Evolutionary conservation across 163 green algal species (phyloP).

Genomic region (Chlorella variabilis): DNA sequence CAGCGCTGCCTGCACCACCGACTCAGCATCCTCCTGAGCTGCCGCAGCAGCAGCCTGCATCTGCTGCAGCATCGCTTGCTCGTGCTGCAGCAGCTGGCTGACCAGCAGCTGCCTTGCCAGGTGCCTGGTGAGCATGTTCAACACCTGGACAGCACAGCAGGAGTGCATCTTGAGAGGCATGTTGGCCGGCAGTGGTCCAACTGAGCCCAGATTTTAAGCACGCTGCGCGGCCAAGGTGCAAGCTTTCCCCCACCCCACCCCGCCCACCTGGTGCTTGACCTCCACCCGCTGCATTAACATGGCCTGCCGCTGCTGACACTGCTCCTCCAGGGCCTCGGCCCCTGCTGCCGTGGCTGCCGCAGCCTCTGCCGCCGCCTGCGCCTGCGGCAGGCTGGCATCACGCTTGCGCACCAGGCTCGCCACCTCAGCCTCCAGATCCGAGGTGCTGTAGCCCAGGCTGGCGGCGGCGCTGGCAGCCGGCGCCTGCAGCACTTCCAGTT

Average conservation of each 20-base stretch:
- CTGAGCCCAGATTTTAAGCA: too few species aligned
- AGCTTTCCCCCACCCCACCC: neutral
- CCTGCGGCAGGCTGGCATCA: neutral
- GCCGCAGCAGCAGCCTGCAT: neutral
- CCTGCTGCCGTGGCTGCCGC: neutral
- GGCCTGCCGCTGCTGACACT: neutral
- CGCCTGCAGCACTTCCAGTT: constrained; percentile 17
- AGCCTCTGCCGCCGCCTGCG: neutral
- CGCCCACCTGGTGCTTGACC: constrained; percentile 25
- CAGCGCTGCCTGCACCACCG: neutral
- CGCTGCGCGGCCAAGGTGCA: neutral
- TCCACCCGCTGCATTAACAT: constrained; percentile 8
- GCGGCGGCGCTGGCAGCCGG: neutral
- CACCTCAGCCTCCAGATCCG: constrained; percentile 12
- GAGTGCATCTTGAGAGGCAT: too few species aligned
- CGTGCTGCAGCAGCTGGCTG: neutral
- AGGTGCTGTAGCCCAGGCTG: constrained; percentile 6
- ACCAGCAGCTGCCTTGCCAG: constrained; percentile 23
- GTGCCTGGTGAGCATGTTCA: constrained; percentile 18
- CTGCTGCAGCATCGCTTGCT: constrained; percentile 19
- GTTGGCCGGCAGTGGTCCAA: too few species aligned
- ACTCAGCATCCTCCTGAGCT: constrained; percentile 5
- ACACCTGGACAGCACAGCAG: neutral
- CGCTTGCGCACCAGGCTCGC: constrained; percentile 4
- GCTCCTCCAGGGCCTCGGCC: constrained; percentile 12